A percentile compares a stretch with the other conserved stretches of the same genome.
Conservation (phyloP, 176 grass and related monocot species). For the Paspalum vaginatum region DNA sequence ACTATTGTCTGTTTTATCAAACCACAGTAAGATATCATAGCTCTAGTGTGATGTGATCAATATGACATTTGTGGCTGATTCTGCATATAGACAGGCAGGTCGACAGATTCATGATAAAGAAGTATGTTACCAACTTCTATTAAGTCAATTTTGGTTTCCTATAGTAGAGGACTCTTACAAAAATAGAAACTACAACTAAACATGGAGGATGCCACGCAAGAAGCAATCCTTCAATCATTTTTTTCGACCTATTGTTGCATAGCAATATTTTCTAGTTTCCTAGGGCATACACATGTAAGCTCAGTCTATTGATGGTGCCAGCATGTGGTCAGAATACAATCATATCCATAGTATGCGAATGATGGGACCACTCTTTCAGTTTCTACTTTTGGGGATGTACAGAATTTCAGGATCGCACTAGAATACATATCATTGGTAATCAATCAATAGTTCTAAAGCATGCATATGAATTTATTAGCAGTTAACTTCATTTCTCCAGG, state of each 20-base stretch:
- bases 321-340: neutral
- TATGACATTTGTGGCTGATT: neutral
- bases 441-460: constrained; percentile 2
- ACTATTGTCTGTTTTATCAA: neutral
- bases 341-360: neutral
- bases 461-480: neutral
- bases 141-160: neutral
- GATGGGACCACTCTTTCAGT: neutral
- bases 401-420: neutral
- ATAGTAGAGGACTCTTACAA: neutral
- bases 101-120: neutral
- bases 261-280: neutral
- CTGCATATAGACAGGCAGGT: constrained; percentile 5
- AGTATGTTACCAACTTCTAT: neutral
- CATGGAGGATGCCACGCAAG: neutral
- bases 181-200: neutral
- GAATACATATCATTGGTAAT: neutral
- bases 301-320: neutral
- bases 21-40: neutral
- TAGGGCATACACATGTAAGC: neutral
- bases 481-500: neutral
- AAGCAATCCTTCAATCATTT: neutral
- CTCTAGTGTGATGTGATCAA: neutral
- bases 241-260: neutral
- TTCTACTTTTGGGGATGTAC: neutral